Evolutionary conservation across 371 early-diverging fungal genomes (phyloP), one percentile per base, ranked within the genome.

Genomic region (Zopfochytrium polystomum): DNA sequence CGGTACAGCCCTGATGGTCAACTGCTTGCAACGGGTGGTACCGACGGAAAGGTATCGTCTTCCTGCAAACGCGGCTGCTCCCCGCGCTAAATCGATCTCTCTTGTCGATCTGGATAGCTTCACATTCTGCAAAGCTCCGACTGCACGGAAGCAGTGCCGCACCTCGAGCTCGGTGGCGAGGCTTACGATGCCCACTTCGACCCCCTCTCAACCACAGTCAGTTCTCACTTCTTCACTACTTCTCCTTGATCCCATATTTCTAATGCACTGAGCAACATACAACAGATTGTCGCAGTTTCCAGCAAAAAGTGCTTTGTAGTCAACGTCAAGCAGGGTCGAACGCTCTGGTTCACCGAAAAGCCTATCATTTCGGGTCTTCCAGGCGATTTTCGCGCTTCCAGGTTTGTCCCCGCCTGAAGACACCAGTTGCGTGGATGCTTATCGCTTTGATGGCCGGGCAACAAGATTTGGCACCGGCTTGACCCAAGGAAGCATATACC

Each of bases 41-140:
- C 79, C 3, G 79, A 78, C 46, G 79, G 79, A 56, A 70, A 69
- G 62, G 78, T 78, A 38, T n/a, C n/a, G n/a, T n/a, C n/a, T n/a
- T n/a, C n/a, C n/a, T n/a, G n/a, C n/a, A n/a, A n/a, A n/a, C n/a
- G n/a, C n/a, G n/a, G n/a, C n/a, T n/a, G n/a, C n/a, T n/a, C n/a
- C n/a, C n/a, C n/a, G n/a, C n/a, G n/a, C n/a, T n/a, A n/a, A n/a
- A n/a, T n/a, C n/a, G n/a, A n/a, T n/a, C n/a, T n/a, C n/a, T n/a
- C n/a, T n/a, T n/a, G n/a, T n/a, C n/a, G n/a, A n/a, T n/a, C n/a
- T n/a, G n/a, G n/a, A n/a, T n/a, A n/a, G n/a, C n/a, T n/a, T n/a
- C n/a, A n/a, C n/a, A n/a, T n/a, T n/a, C n/a, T n/a, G n/a, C n/a
- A n/a, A n/a, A n/a, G n/a, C n/a, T n/a, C n/a, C n/a, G n/a, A n/a